phyloP scores from a whole-genome alignment of 2,329 filamentous ascomycete genomes.

The Sporothrix mexicana region DNA sequence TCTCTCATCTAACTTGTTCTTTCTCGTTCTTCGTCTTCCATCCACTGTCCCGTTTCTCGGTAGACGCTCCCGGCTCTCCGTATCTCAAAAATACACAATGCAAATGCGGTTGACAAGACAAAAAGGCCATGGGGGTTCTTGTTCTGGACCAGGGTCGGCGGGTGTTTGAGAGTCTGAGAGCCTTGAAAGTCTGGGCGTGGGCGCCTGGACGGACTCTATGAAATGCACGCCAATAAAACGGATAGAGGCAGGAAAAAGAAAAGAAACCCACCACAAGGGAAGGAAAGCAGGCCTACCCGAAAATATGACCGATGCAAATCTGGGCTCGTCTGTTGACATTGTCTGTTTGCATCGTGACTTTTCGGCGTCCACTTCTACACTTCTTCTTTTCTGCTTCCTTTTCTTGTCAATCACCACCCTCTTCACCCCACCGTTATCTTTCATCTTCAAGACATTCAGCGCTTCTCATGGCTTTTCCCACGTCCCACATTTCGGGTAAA shows the following conservation, averaged over 20 bases:
- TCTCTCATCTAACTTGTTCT: neutral
- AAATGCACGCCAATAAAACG: constrained; percentile 1
- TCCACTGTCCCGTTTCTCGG: constrained; percentile 24
- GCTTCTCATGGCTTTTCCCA: constrained; percentile 14
- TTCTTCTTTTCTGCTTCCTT: neutral
- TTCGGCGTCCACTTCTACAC: neutral
- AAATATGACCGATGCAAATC: constrained; percentile 20
- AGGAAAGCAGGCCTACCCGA: neutral
- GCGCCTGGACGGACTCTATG: constrained; percentile 7
- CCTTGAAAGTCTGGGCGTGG: neutral
- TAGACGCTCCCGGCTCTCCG: constrained; percentile 22
- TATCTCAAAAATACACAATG: constrained; percentile 12
- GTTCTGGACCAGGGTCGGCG: constrained; percentile 6
- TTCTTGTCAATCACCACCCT: neutral
- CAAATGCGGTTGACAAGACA: neutral
- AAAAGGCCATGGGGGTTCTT: neutral
- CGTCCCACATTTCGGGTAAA: constrained; percentile 29
- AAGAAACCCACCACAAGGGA: neutral
- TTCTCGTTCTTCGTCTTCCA: constrained; percentile 7
- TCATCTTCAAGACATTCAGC: neutral
- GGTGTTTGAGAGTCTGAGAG: neutral
- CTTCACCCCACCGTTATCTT: neutral
- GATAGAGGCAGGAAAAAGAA: constrained; percentile 16
- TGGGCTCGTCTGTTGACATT: neutral
- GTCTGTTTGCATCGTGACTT: neutral